Evolutionary conservation across 257 asterid species (phyloP), one percentile per base, ranked within the genome.

Genomic region (Solanum chiquidenum): DNA sequence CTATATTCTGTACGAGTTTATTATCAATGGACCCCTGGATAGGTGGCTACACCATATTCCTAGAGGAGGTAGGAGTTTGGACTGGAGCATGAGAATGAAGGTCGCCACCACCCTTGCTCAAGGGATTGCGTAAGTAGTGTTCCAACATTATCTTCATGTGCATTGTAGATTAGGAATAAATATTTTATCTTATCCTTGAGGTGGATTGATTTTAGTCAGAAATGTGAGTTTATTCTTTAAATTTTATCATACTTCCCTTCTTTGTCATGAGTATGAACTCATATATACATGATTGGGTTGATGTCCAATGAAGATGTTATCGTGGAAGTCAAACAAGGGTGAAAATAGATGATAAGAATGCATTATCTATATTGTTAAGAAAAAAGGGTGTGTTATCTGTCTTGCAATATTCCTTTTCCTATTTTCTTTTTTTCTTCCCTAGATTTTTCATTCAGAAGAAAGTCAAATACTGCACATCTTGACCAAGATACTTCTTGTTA

Each of bases 21-120:
- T 95, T 83, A 93, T 89, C 77, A 95, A 93, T 92, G 98, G 99
- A 73, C 99, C 98, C 69, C 88, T 97, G 76, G 98, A 97, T 90
- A 94, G 98, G 90, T 97, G 99, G 99, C 92, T 97, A 55, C 98
- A 97, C 92, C 97, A 97, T 90, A 87, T 94, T 86, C 98, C 98
- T 9, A 94, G 98, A 94, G 98, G 99, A 49, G 98, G 98, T 52
- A 93, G 99, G 90, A 94, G 97, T 34, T 93, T 97, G 93, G 98
- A 97, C 90, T 97, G 99, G 99, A 92, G 95, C 88, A 90, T 92
- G 97, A 91, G 99, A 88, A 95, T 97, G 97, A 95, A 93, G 91
- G 94, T 93, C 87, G 98, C 99, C 83, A 95, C 96, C 25, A 95
- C 94, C 84, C 99, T 97, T 40, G 99, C 99, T 86, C 98, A 95